These are phyloP conservation scores for Termitomyces bulborhizus DNA, from an alignment of 768 basidiomycete genomes.

Conservation along the genomic window DNA sequence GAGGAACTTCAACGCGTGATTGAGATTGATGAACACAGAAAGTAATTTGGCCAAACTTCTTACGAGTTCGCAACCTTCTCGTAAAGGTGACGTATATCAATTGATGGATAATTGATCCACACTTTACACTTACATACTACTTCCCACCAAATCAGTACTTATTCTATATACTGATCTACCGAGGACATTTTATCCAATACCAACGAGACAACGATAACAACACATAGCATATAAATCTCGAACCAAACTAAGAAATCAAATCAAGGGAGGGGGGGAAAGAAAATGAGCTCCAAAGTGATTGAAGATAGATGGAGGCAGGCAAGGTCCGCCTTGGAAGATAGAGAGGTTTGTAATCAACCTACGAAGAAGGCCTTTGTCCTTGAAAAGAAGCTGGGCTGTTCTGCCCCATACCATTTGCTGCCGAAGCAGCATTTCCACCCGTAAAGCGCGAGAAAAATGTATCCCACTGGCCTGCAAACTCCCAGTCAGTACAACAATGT, in stretches of 20 bases:
- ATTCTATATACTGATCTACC: neutral
- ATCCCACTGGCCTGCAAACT: slow-evolving; percentile 68
- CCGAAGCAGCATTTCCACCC: slow-evolving; percentile 9
- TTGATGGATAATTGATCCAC: too few relatives aligned
- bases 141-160: neutral
- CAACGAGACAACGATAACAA: neutral
- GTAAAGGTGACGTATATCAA: too few relatives aligned
- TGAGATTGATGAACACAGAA: neutral
- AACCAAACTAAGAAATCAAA: neutral
- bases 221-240: neutral
- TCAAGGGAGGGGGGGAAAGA: neutral
- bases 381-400: slow-evolving; percentile 7
- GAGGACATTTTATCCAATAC: neutral
- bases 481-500: too few relatives aligned
- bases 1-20: too few relatives aligned
- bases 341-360: neutral
- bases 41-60: too few relatives aligned
- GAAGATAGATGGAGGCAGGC: neutral
- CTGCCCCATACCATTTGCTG: slow-evolving; percentile 18
- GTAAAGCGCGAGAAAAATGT: slow-evolving; percentile 68
- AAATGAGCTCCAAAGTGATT: neutral
- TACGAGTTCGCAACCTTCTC: too few relatives aligned
- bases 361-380: slow-evolving; percentile 14
- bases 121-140: neutral
- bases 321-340: neutral